These are phyloP conservation scores for Colletotrichum viniferum DNA, from an alignment of 2,329 filamentous ascomycete genomes.

Conservation along the genomic window DNA sequence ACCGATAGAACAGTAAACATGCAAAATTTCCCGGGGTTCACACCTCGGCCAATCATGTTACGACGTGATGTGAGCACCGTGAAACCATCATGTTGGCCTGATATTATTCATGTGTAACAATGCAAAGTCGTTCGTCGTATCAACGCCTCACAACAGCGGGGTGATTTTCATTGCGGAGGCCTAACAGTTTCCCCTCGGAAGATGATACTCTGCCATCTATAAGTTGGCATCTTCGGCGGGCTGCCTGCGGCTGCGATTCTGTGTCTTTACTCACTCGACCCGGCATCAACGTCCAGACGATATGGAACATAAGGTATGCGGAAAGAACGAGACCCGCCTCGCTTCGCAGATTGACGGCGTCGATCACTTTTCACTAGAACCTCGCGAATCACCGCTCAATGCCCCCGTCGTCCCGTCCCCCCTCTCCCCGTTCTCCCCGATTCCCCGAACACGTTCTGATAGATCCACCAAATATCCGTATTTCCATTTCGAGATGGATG, in stretches of 20 bases:
- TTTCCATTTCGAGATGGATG: background rate
- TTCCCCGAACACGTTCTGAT: background rate
- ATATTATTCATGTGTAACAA: background rate
- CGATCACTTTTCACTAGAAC: background rate
- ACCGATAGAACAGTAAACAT: background rate
- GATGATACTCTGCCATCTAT: background rate
- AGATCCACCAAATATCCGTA: background rate
- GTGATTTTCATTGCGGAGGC: background rate
- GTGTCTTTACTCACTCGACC: background rate
- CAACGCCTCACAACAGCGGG: background rate
- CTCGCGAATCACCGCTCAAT: background rate
- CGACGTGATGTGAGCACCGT: background rate
- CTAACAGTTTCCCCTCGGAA: background rate
- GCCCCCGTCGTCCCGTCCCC: background rate
- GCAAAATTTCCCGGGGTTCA: background rate
- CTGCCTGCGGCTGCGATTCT: background rate
- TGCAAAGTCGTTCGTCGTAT: background rate
- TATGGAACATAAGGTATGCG: background rate
- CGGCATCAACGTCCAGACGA: background rate
- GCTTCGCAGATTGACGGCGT: background rate
- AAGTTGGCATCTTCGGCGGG: background rate
- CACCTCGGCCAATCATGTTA: background rate
- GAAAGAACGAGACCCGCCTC: background rate
- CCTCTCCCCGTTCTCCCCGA: background rate
- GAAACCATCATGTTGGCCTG: background rate